A percentile compares a stretch with the other conserved stretches of the same genome.
phyloP scores from a whole-genome alignment of 2,329 filamentous ascomycete species.

The Beauveria bassiana region DNA sequence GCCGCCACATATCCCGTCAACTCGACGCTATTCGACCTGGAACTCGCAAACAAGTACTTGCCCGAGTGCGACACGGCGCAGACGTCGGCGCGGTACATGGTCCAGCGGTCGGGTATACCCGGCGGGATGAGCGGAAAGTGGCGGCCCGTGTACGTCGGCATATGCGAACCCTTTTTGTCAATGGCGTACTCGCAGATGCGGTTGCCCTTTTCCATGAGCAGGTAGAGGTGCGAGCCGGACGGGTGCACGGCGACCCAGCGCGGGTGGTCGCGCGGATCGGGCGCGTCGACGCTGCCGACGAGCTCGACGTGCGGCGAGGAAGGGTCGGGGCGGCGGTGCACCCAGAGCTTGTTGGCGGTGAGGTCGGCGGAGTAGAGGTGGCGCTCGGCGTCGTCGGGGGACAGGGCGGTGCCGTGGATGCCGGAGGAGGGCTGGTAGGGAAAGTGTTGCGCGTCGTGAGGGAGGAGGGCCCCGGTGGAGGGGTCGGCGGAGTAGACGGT shows the following conservation, averaged over 20 bases:
- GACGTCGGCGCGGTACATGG: slow-evolving; percentile 80
- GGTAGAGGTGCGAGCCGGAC: slow-evolving; percentile 71
- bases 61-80: slow-evolving; percentile 62
- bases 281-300: slow-evolving; percentile 66
- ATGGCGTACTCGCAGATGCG: slow-evolving; percentile 74
- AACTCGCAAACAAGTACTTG: slow-evolving; percentile 73
- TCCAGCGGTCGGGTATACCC: slow-evolving; percentile 47
- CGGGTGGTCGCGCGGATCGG: slow-evolving; percentile 65
- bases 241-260: slow-evolving; percentile 84
- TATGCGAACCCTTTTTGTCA: slow-evolving; percentile 56
- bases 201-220: slow-evolving; percentile 85
- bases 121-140: slow-evolving; percentile 74
- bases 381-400: slow-evolving; percentile 58
- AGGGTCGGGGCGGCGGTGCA: slow-evolving; percentile 58
- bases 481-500: slow-evolving; percentile 62
- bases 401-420: slow-evolving; percentile 78
- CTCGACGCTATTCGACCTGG: slow-evolving; percentile 67
- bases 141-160: slow-evolving; percentile 72
- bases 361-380: slow-evolving; percentile 77
- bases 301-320: slow-evolving; percentile 44
- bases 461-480: slow-evolving; percentile 47
- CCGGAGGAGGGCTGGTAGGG: slow-evolving; percentile 61
- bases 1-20: slow-evolving; percentile 78
- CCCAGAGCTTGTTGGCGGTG: slow-evolving; percentile 75
- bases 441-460: slow-evolving; percentile 61